Base-by-base conservation (phyloP, 2,329 filamentous ascomycete genomes). In the Colletotrichum noveboracense region DNA sequence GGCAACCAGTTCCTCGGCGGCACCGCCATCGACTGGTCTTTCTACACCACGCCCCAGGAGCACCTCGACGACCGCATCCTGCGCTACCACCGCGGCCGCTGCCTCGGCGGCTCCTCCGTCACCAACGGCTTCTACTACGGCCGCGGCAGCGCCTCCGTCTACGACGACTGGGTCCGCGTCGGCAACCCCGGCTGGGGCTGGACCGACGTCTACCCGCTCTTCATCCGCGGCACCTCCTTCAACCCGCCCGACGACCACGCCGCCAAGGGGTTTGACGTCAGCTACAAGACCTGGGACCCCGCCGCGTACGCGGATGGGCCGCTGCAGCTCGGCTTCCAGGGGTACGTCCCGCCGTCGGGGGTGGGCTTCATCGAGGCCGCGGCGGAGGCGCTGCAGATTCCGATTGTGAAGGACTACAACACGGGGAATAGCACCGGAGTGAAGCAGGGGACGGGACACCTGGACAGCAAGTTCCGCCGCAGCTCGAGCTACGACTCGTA, bases 101-200 rank as follows among this genome's bases (percentile, higher is more conserved):
- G 79, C n/a, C 74, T 83, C 6, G 83, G 83, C n/a, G 82, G 82
- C 34, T 81, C 80, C 58, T 83, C 82, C 18, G 78, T 80, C 6
- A 80, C 80, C 28, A 84, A 83, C 61, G 82, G 82, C 18, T 80
- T 84, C 69, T 80, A 80, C 74, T 83, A 82, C 72, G 82, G 81
- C 52, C 77, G 81, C 32, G 81, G 80, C 12, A 79, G 79, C 48
- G 78, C 81, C 6, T 79, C 78, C 36, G 79, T 83, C 43, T 83
- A 83, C 60, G 79, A 83, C 61, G 79, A 79, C 48, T 84, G 83
- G 82, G 81, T 78, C 18, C 72, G 78, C 7, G 68, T 84, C 9
- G 83, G 81, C 7, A 84, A 83, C 65, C 74, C 79, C 2, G 82
- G 83, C 3, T 84, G 82, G 81, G 78, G 80, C 9, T 83, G 81